Percentiles rank a stretch among this genome's conserved stretches.
Conservation (phyloP, 2,329 filamentous ascomycete genomes). For the Fusarium dlaminii region DNA sequence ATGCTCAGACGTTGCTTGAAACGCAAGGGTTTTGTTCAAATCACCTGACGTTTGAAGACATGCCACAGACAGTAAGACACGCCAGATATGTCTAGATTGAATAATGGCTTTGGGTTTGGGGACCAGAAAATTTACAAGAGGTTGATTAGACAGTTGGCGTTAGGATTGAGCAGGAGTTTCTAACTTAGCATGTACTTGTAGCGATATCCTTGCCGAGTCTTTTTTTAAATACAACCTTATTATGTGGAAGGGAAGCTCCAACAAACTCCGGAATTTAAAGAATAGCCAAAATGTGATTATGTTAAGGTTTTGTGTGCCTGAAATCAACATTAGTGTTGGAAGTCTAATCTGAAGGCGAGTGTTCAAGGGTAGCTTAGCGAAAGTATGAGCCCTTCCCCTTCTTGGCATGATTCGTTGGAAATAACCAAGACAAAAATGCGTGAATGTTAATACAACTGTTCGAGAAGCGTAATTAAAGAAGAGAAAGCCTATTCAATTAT, state of each 20-base stretch:
- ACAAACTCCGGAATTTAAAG: too few species aligned
- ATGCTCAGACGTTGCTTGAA: accelerated
- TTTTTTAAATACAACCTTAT: not conserved
- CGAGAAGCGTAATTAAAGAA: not conserved
- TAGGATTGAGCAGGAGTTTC: not conserved
- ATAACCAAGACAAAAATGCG: not conserved
- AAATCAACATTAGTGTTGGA: not conserved
- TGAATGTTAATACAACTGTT: not conserved
- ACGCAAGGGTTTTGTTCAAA: not conserved
- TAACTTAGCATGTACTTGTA: too few species aligned
- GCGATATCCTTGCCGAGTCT: not conserved
- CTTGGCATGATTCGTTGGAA: not conserved
- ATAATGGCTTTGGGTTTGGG: too few species aligned
- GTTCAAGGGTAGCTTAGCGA: not conserved
- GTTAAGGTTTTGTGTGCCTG: not conserved
- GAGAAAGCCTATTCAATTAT: not conserved
- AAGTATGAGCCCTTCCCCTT: not conserved
- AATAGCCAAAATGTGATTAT: not conserved
- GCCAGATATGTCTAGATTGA: too few species aligned
- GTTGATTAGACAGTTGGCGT: not conserved
- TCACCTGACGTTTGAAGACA: not conserved
- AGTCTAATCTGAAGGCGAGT: not conserved
- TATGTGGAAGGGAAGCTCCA: accelerated
- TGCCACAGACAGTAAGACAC: not conserved
- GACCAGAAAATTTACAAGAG: too few species aligned